Percentiles rank a stretch among this genome's conserved stretches.
phyloP scores from a whole-genome alignment of 306 rosid species.

The Phaseolus lunatus region DNA sequence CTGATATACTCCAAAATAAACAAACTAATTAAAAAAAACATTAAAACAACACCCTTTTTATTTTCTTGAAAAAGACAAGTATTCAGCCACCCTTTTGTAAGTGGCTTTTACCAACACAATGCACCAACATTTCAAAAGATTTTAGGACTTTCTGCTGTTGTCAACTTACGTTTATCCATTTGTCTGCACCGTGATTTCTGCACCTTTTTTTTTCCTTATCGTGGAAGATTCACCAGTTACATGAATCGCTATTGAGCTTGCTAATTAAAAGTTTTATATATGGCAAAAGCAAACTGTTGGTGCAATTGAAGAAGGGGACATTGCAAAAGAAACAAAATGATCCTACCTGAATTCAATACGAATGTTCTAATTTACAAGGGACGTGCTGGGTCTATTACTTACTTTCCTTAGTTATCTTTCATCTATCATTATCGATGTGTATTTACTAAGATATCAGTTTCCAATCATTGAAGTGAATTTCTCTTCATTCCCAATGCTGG shows the following conservation, averaged over 20 bases:
- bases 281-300: conserved; percentile 7
- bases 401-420: conserved; percentile 32
- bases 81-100: too few species aligned
- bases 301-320: conserved; percentile 33
- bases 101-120: neutral
- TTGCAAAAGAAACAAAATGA: conserved; percentile 19
- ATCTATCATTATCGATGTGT: conserved; percentile 8
- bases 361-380: conserved; percentile 46
- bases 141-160: too few species aligned
- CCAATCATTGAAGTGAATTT: conserved; percentile 12
- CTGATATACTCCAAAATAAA: too few species aligned
- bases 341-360: conserved; percentile 42
- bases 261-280: conserved; percentile 1
- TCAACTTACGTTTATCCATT: neutral
- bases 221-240: neutral
- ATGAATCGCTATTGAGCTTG: neutral
- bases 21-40: too few species aligned
- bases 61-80: too few species aligned
- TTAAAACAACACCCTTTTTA: too few species aligned
- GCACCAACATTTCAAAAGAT: neutral
- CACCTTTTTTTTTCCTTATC: neutral
- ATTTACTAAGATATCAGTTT: conserved; percentile 40
- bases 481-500: conserved; percentile 45
- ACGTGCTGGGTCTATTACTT: conserved; percentile 28
- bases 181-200: conserved; percentile 2